These are phyloP conservation scores for Phaseolus coccineus DNA, from an alignment of 331 rosid genomes.

Conservation along the genomic window DNA sequence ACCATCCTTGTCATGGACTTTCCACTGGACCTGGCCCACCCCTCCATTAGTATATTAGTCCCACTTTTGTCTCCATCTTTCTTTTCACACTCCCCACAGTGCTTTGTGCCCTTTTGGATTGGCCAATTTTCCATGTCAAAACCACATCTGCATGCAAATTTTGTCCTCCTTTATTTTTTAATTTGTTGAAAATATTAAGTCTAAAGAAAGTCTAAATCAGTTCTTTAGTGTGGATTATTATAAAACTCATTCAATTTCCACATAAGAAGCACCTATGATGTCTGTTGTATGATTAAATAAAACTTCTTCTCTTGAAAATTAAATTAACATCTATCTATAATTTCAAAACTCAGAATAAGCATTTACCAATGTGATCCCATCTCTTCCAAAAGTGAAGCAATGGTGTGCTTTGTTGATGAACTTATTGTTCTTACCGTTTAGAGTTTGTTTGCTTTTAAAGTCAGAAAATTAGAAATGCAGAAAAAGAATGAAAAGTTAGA, in stretches of 20 bases:
- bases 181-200: not conserved
- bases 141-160: constrained; percentile 34
- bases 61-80: not conserved
- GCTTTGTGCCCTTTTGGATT: constrained; percentile 16
- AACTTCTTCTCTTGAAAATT: too few species aligned
- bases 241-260: too few species aligned
- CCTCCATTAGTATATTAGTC: constrained; percentile 5
- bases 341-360: too few species aligned
- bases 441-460: not conserved
- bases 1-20: constrained; percentile 34
- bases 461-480: too few species aligned
- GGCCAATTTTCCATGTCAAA: constrained; percentile 39
- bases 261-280: too few species aligned
- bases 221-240: too few species aligned
- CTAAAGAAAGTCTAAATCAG: too few species aligned
- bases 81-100: constrained; percentile 12
- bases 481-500: too few species aligned
- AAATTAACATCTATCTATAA: too few species aligned
- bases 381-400: constrained; percentile 25
- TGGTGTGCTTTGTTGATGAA: not conserved
- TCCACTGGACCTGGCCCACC: constrained; percentile 41
- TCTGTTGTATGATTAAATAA: too few species aligned
- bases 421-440: constrained; percentile 15
- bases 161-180: constrained; percentile 21
- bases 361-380: not conserved